Evolutionary conservation across 169 alveolate species (phyloP), one percentile per base, ranked within the genome.

Genomic region (Eimeria acervulina): DNA sequence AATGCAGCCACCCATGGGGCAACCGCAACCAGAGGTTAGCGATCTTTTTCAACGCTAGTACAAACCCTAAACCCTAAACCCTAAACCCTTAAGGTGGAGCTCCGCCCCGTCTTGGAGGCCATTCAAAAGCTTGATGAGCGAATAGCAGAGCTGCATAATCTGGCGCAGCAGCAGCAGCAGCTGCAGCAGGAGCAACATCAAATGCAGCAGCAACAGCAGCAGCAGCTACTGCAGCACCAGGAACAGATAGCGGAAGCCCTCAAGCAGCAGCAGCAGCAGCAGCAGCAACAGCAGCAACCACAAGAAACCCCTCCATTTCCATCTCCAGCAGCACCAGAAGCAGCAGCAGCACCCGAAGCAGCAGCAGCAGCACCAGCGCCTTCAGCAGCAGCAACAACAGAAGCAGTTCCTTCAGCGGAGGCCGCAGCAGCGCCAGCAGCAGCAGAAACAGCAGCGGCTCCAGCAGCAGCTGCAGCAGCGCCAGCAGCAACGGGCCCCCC

Each of bases 331-430:
- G n/a, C n/a, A n/a, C n/a, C n/a, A n/a, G n/a, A n/a, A n/a, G n/a
- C n/a, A n/a, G n/a, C n/a, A n/a, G n/a, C n/a, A n/a, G n/a, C n/a
- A n/a, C n/a, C n/a, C n/a, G n/a, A n/a, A n/a, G n/a, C n/a, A n/a
- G n/a, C n/a, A n/a, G n/a, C n/a, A n/a, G n/a, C n/a, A n/a, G n/a
- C n/a, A n/a, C n/a, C n/a, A n/a, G n/a, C n/a, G n/a, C n/a, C n/a
- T n/a, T n/a, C n/a, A n/a, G n/a, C n/a, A n/a, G n/a, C n/a, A n/a
- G 33, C 88, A 76, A 44, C 88, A 76, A 33, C 88, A 76, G 88
- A 55, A 76, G 88, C 31, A 76, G 23, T 3, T 38, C 88, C 61
- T 2, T 33, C 88, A 38, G 88, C 88, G 10, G 88, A 55, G 15
- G 88, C 88, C 33, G 61, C 55, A 36, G 7, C 88, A 10, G 63